These are phyloP conservation scores for Euryodendron excelsum DNA, from an alignment of 148 eudicot genomes.

Conservation along the genomic window DNA sequence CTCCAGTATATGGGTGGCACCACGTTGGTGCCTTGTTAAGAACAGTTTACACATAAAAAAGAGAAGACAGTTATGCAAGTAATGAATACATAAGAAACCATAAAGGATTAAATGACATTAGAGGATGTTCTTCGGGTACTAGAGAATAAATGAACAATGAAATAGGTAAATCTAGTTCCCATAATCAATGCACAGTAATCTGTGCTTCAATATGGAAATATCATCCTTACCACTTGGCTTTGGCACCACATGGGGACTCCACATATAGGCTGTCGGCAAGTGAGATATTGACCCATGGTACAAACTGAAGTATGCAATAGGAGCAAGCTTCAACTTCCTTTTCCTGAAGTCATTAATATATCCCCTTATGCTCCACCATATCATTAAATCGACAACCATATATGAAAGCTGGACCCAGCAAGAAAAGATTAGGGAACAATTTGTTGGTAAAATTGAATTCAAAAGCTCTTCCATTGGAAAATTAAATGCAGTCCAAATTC, in stretches of 20 bases:
- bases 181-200: background rate
- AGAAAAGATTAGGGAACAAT: conserved; percentile 7
- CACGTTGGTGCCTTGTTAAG: too few species aligned
- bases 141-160: background rate
- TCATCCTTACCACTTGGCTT: conserved; percentile 75
- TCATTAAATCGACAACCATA: conserved; percentile 70
- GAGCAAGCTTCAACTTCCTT: conserved; percentile 74
- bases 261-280: conserved; percentile 90
- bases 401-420: conserved; percentile 73
- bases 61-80: background rate
- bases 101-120: background rate
- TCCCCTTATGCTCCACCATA: conserved; percentile 89
- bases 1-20: too few species aligned
- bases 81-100: background rate
- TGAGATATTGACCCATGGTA: conserved; percentile 80
- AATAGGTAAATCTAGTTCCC: background rate
- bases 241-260: conserved; percentile 91
- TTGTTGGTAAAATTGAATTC: background rate
- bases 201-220: background rate
- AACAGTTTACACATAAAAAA: too few species aligned
- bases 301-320: conserved; percentile 82
- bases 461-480: background rate
- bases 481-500: background rate
- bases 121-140: background rate
- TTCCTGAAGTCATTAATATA: conserved; percentile 75